Conservation (phyloP, 2,329 filamentous ascomycete species). For the Colletotrichum theobromicola region DNA sequence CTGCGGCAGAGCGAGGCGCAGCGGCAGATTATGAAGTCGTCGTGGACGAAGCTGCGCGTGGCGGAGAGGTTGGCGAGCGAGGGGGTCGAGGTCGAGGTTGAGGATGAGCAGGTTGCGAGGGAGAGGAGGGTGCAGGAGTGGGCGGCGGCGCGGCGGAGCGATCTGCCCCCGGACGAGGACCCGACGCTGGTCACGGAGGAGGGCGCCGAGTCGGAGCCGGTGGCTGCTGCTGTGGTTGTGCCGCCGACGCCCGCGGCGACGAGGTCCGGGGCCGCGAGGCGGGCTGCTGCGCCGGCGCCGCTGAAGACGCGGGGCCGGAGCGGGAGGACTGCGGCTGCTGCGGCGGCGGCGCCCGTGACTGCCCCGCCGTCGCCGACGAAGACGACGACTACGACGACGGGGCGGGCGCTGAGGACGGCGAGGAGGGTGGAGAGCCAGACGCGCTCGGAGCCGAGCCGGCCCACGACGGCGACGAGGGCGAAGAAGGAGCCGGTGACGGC, state of each 20-base stretch:
- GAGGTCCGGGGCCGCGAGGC: not conserved
- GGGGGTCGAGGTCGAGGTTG: not conserved
- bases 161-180: constrained; percentile 14
- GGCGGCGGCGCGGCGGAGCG: constrained; percentile 4
- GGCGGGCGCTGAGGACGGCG: not conserved
- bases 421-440: constrained; percentile 19
- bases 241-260: not conserved
- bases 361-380: not conserved
- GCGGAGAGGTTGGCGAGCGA: constrained; percentile 8
- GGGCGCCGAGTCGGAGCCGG: not conserved
- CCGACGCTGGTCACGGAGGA: constrained; percentile 8
- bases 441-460: not conserved
- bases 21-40: constrained; percentile 20
- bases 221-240: not conserved
- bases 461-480: not conserved
- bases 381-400: not conserved
- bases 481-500: not conserved
- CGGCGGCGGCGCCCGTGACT: not conserved
- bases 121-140: constrained; percentile 6
- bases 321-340: not conserved
- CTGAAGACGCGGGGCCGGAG: not conserved
- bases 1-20: constrained; percentile 11
- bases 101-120: constrained; percentile 5
- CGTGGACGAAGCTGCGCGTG: constrained; percentile 17
- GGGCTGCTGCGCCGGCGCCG: not conserved